phyloP scores from a whole-genome alignment of 768 basidiomycete genomes.

The Leccinum broughii region DNA sequence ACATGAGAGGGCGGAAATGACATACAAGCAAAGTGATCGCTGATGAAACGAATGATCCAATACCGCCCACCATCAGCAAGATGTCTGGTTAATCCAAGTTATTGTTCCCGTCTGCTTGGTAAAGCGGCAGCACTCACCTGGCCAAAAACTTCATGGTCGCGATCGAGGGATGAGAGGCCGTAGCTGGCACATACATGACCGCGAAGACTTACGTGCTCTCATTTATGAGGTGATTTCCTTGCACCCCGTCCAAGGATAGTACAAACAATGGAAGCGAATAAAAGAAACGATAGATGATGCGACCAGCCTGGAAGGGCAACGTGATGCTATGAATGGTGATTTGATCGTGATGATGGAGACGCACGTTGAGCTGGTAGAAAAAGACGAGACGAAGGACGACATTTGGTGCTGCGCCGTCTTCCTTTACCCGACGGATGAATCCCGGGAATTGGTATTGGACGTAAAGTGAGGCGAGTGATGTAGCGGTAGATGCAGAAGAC shows the following conservation, averaged over 20 bases:
- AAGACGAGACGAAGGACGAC: conserved; percentile 73
- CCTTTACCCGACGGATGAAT: conserved; percentile 70
- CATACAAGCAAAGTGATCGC: conserved; percentile 76
- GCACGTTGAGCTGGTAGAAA: conserved; percentile 78
- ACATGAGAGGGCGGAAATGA: conserved; percentile 4
- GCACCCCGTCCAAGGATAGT: conserved; percentile 64
- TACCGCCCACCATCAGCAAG: conserved; percentile 65
- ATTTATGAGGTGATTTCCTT: conserved; percentile 50
- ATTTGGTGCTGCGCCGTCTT: conserved; percentile 70
- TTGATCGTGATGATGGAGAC: conserved; percentile 27
- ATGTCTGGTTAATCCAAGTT: conserved; percentile 47
- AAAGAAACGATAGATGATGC: conserved; percentile 74
- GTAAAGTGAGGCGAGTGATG: conserved; percentile 69
- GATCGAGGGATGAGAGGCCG: conserved; percentile 1
- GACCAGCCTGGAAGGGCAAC: conserved; percentile 47
- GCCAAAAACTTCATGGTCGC: conserved; percentile 49
- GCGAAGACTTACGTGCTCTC: conserved; percentile 50
- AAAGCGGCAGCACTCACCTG: conserved; percentile 42
- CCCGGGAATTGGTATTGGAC: conserved; percentile 69
- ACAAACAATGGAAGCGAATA: conserved; percentile 70
- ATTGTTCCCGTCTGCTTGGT: background rate
- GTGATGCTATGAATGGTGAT: background rate
- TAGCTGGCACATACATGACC: background rate
- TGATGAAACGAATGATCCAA: conserved; percentile 79
- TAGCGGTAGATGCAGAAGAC: conserved; percentile 60